Percentiles rank a stretch among this genome's conserved stretches.
These are phyloP conservation scores for Hypoxylon sp. DNA, from an alignment of 2,329 filamentous ascomycete species.

Conservation along the genomic window DNA sequence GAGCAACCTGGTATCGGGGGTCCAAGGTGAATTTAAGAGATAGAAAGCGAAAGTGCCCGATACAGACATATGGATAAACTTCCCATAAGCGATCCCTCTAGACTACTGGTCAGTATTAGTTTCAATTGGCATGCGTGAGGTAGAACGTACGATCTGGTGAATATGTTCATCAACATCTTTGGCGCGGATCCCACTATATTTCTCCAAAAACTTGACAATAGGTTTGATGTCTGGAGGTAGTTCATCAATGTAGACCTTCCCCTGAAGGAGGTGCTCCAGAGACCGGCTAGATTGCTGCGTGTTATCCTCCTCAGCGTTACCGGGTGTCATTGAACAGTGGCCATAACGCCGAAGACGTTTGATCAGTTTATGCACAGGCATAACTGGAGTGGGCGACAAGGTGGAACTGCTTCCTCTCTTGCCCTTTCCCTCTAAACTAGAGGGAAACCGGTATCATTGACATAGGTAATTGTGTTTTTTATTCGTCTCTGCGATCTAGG, in stretches of 20 bases:
- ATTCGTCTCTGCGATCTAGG: not conserved
- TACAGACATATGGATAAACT: conserved; percentile 54
- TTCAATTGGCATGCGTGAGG: not conserved
- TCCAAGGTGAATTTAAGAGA: conserved; percentile 53
- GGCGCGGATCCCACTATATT: conserved; percentile 43
- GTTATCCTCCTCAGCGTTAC: conserved; percentile 6
- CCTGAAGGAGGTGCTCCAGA: conserved; percentile 27
- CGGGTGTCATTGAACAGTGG: conserved; percentile 18
- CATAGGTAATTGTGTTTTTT: conserved; percentile 4
- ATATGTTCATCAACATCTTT: conserved; percentile 44
- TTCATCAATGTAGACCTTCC: conserved; percentile 39
- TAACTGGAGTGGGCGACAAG: conserved; percentile 5
- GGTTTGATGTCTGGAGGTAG: conserved; percentile 44
- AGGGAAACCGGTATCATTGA: not conserved
- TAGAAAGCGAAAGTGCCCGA: conserved; percentile 61
- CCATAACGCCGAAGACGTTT: conserved; percentile 24
- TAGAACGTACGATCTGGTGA: conserved; percentile 40
- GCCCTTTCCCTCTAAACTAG: not conserved
- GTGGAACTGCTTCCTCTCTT: not conserved
- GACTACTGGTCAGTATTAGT: conserved; percentile 1
- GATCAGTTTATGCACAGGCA: conserved; percentile 31
- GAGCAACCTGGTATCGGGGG: conserved; percentile 53
- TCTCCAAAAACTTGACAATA: conserved; percentile 38
- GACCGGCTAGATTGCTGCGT: conserved; percentile 19
- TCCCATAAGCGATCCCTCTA: conserved; percentile 59